Percentiles rank a stretch among this genome's conserved stretches.
These are phyloP conservation scores for Uronychia setigera DNA, from an alignment of 73 alveolate genomes.

Conservation along the genomic window DNA sequence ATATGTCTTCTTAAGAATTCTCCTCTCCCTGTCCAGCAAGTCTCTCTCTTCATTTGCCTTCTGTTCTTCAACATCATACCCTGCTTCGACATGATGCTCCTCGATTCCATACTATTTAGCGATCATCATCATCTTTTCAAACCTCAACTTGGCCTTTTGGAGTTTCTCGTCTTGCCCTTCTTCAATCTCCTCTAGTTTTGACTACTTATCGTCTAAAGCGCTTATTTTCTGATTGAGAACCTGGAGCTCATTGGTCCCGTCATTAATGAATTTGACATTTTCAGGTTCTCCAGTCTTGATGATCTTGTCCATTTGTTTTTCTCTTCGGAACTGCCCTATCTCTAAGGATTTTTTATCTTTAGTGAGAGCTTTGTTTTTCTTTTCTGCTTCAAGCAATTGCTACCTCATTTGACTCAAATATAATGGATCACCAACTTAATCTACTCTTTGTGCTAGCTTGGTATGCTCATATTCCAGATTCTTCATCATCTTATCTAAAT, in stretches of 20 bases:
- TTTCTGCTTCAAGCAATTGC: constrained; percentile 17
- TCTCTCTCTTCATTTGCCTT: background rate
- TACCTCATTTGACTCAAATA: constrained; percentile 21
- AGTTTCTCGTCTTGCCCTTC: constrained; percentile 13
- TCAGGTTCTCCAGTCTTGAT: constrained; percentile 39
- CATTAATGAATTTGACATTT: constrained; percentile 31
- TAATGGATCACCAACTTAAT: constrained; percentile 39
- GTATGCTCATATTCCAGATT: constrained; percentile 33
- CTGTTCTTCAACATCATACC: background rate
- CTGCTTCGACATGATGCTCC: background rate
- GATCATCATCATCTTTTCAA: constrained; percentile 27
- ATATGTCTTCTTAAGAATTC: background rate
- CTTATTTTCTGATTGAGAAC: constrained; percentile 32
- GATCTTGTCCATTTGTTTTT: constrained; percentile 40
- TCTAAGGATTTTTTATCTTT: constrained; percentile 21
- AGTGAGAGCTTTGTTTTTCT: constrained; percentile 13
- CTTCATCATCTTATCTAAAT: constrained; percentile 34
- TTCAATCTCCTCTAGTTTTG: constrained; percentile 18
- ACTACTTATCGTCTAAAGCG: constrained; percentile 14
- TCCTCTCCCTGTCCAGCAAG: background rate
- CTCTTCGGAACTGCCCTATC: constrained; percentile 34
- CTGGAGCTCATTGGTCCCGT: constrained; percentile 26
- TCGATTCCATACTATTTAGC: constrained; percentile 57
- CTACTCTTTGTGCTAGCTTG: constrained; percentile 24
- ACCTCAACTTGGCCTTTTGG: constrained; percentile 20